A percentile compares a stretch with the other conserved stretches of the same genome.
Evolutionary conservation across 306 rosid genomes (phyloP).

Genomic region (Malus asiatica): DNA sequence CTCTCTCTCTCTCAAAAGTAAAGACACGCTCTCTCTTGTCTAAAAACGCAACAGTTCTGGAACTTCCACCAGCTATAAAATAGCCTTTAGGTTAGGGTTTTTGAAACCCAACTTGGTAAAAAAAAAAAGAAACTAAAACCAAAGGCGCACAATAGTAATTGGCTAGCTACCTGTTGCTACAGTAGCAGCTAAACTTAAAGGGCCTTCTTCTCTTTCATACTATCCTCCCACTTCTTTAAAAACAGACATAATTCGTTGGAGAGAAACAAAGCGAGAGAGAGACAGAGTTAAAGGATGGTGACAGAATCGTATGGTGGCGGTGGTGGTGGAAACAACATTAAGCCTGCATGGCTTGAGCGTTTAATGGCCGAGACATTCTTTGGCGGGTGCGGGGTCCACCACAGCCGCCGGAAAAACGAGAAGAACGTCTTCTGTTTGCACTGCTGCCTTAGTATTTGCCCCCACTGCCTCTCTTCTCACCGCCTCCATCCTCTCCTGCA

Average conservation of each 20-base stretch:
- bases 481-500: constrained; percentile 83
- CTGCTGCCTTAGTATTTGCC: constrained; percentile 90
- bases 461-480: constrained; percentile 83
- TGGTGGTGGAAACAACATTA: constrained; percentile 22
- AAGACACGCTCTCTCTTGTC: neutral
- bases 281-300: neutral
- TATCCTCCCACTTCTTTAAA: neutral
- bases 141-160: neutral
- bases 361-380: constrained; percentile 85
- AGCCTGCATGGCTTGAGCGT: constrained; percentile 91
- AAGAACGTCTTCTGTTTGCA: constrained; percentile 86
- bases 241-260: neutral
- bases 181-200: neutral
- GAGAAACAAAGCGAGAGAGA: neutral
- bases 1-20: neutral
- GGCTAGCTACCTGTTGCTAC: neutral
- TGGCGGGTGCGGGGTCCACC: constrained; percentile 83
- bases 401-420: constrained; percentile 81
- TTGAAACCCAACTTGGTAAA: constrained; percentile 2
- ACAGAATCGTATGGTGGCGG: neutral
- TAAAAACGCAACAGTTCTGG: constrained; percentile 43
- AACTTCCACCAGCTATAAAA: constrained; percentile 42
- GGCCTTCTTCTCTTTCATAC: neutral
- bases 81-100: constrained; percentile 33
- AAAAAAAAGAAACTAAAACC: neutral